Percentiles rank a stretch among this genome's conserved stretches.
Conservation (phyloP, 148 eudicot genomes). For the Rhododendron simsii region DNA sequence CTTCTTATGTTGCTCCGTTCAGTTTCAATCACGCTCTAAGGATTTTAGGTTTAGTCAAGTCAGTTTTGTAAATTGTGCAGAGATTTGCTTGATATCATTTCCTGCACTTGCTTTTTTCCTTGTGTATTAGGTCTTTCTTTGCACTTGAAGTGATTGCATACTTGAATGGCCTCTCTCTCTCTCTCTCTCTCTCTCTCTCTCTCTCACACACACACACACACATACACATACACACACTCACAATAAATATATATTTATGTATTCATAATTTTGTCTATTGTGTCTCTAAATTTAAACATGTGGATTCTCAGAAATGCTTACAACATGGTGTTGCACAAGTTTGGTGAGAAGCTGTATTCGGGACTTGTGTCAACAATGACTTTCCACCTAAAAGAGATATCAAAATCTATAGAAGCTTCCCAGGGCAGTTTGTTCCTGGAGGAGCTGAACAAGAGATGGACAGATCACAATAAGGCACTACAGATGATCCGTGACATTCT, state of each 20-base stretch:
- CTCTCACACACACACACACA: no score
- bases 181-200: background rate
- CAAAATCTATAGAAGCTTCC: conserved; percentile 61
- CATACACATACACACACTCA: no score
- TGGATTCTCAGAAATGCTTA: conserved; percentile 65
- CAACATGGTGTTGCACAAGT: conserved; percentile 67
- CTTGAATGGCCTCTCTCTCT: background rate
- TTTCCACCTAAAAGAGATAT: conserved; percentile 56
- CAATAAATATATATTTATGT: background rate
- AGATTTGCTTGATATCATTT: background rate
- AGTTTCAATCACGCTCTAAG: background rate
- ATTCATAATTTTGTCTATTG: background rate
- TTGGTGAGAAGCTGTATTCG: conserved; percentile 35
- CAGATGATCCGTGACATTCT: conserved; percentile 66
- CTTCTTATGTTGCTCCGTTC: background rate
- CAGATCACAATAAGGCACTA: conserved; percentile 72
- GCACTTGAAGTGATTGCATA: background rate
- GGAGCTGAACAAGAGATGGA: conserved; percentile 55
- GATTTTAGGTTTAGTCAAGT: background rate
- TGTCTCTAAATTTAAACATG: conserved; percentile 8
- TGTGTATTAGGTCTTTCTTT: background rate
- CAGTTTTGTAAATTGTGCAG: background rate
- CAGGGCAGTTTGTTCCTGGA: conserved; percentile 44
- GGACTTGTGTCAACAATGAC: conserved; percentile 80
- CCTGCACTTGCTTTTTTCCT: background rate